A percentile compares a stretch with the other conserved stretches of the same genome.
Conservation (phyloP, 331 rosid species). For the Quercus tomentella region DNA sequence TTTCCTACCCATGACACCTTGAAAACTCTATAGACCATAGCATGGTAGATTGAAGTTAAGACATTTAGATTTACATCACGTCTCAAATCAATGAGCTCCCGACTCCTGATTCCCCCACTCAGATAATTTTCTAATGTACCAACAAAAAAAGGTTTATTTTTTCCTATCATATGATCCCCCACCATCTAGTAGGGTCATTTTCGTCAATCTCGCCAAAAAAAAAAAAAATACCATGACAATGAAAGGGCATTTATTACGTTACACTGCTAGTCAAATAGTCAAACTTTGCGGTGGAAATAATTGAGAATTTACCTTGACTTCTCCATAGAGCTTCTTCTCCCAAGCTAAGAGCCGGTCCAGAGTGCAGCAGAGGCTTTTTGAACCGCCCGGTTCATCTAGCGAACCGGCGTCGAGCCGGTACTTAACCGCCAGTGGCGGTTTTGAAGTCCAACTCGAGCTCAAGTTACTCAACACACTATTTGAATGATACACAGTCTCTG, state of each 20-base stretch:
- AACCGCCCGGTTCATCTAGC: conserved; percentile 57
- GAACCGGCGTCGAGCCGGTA: conserved; percentile 68
- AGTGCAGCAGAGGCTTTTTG: conserved; percentile 81
- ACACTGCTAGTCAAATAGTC: conserved; percentile 34
- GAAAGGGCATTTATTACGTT: conserved; percentile 8
- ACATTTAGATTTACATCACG: too few species aligned
- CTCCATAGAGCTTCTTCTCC: conserved; percentile 97
- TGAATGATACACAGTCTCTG: conserved; percentile 98
- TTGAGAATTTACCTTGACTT: conserved; percentile 64
- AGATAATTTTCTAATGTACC: too few species aligned
- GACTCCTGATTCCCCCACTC: too few species aligned
- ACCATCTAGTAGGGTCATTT: conserved; percentile 25
- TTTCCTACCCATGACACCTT: too few species aligned
- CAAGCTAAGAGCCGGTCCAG: conserved; percentile 91
- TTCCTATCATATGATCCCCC: background rate
- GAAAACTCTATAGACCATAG: too few species aligned
- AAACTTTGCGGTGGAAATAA: conserved; percentile 35
- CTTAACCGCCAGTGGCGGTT: conserved; percentile 90
- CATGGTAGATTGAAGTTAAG: too few species aligned
- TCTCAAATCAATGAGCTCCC: too few species aligned
- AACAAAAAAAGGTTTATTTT: too few species aligned
- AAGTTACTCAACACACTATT: conserved; percentile 76
- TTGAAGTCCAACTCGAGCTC: conserved; percentile 95
- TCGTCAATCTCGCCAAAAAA: conserved; percentile 6
- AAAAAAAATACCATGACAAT: background rate